These are phyloP conservation scores for Chrysoporthe puriensis DNA, from an alignment of 2,329 filamentous ascomycete genomes.

Conservation along the genomic window DNA sequence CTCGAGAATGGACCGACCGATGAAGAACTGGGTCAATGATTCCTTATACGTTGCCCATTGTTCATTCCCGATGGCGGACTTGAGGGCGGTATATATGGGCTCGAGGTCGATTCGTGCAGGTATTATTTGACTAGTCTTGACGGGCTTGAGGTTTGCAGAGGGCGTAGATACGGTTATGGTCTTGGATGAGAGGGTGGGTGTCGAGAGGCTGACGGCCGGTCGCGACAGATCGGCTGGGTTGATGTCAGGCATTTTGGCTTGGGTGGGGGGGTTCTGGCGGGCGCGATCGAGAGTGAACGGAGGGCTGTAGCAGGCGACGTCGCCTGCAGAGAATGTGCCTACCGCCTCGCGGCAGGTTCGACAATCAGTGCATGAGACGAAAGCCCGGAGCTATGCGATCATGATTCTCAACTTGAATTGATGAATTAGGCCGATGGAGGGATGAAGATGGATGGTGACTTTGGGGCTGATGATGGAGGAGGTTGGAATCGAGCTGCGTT, in stretches of 20 bases:
- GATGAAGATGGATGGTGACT: conserved; percentile 45
- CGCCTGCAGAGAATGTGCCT: conserved; percentile 52
- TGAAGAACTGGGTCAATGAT: conserved; percentile 63
- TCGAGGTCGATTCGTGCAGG: conserved; percentile 70
- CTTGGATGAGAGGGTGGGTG: conserved; percentile 62
- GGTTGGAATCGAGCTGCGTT: conserved; percentile 29
- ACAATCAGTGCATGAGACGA: conserved; percentile 50
- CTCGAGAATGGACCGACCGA: conserved; percentile 50
- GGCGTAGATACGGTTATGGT: conserved; percentile 58
- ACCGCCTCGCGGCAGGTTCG: conserved; percentile 47
- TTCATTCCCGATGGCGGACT: conserved; percentile 61
- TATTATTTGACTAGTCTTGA: conserved; percentile 65
- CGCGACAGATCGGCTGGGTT: conserved; percentile 71
- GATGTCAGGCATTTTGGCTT: conserved; percentile 65
- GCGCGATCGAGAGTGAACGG: conserved; percentile 27
- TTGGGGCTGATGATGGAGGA: conserved; percentile 34
- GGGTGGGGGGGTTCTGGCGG: conserved; percentile 24
- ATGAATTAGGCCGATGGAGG: conserved; percentile 50
- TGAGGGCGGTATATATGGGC: conserved; percentile 65
- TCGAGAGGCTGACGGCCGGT: conserved; percentile 60
- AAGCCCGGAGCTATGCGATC: conserved; percentile 47
- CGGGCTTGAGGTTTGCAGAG: conserved; percentile 49
- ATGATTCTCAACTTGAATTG: conserved; percentile 42
- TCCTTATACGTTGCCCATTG: conserved; percentile 70
- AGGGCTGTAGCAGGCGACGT: conserved; percentile 35